Conservation (phyloP, 2,329 filamentous ascomycete species). For the Monosporascus sp. region DNA sequence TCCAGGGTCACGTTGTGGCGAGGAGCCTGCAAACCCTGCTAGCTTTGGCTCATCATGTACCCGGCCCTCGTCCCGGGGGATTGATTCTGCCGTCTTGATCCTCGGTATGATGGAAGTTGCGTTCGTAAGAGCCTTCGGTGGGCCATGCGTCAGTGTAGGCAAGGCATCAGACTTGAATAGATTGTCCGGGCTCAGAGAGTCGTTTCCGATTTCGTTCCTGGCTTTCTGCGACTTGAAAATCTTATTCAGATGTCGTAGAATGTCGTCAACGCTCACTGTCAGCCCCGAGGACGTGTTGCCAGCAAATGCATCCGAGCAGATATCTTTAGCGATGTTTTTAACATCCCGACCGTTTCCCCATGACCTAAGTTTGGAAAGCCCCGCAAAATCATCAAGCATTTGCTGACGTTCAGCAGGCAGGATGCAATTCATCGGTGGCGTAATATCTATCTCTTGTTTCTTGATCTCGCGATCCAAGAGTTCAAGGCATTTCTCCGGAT, state of each 20-base stretch:
- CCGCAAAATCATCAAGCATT: background rate
- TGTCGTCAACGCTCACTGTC: no score
- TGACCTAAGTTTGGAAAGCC: no score
- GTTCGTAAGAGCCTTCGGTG: background rate
- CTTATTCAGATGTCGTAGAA: no score
- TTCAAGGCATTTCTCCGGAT: constrained; percentile 35
- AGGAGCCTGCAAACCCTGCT: background rate
- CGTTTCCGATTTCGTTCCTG: no score
- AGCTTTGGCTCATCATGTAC: background rate
- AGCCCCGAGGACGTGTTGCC: no score
- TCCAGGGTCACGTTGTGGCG: constrained; percentile 3
- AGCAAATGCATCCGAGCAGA: no score
- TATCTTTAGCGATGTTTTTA: no score
- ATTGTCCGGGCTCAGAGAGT: no score
- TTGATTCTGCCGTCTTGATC: background rate
- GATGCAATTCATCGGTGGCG: background rate
- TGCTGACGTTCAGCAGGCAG: constrained; percentile 11
- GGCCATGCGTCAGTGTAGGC: background rate
- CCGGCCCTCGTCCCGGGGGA: background rate
- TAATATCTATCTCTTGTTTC: constrained; percentile 21
- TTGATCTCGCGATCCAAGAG: constrained; percentile 32
- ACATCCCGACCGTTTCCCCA: no score
- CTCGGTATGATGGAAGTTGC: background rate
- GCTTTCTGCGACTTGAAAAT: no score
- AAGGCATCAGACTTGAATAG: no score